Conservation (phyloP, 352 stramenopile genomes). For the Hyaloperonospora brassicae region DNA sequence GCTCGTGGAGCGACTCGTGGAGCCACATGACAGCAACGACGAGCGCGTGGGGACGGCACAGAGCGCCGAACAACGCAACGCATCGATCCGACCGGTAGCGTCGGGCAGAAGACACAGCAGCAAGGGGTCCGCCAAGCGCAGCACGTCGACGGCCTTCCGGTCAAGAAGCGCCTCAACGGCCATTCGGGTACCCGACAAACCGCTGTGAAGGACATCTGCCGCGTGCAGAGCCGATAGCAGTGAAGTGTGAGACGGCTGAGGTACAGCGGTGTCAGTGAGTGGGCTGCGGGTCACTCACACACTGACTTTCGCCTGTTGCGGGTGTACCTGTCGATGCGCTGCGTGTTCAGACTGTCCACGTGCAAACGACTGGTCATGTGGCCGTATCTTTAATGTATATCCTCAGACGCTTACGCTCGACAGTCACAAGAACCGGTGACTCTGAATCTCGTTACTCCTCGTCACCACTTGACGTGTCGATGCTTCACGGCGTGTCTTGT, state of each 20-base stretch:
- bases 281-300: too few species aligned
- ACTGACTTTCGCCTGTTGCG: slow-evolving; percentile 9
- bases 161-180: slow-evolving; percentile 13
- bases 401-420: too few species aligned
- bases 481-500: too few species aligned
- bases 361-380: too few species aligned
- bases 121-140: slow-evolving; percentile 15
- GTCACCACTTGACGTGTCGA: too few species aligned
- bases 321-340: not conserved
- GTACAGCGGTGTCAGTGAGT: slow-evolving; percentile 13
- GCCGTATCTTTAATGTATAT: too few species aligned
- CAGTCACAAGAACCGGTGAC: too few species aligned
- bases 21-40: slow-evolving; percentile 1
- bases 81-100: slow-evolving; percentile 3
- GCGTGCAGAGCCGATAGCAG: slow-evolving; percentile 2
- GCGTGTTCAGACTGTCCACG: too few species aligned
- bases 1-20: too few species aligned
- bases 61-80: slow-evolving; percentile 10
- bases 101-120: slow-evolving; percentile 14
- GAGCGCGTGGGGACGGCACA: slow-evolving; percentile 2
- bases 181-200: slow-evolving; percentile 15
- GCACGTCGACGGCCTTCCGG: slow-evolving; percentile 7
- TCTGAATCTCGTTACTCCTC: too few species aligned
- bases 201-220: slow-evolving; percentile 5
- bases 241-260: slow-evolving; percentile 18